Conservation (phyloP, 805 yeast genomes). For the Lachancea meyersii region DNA sequence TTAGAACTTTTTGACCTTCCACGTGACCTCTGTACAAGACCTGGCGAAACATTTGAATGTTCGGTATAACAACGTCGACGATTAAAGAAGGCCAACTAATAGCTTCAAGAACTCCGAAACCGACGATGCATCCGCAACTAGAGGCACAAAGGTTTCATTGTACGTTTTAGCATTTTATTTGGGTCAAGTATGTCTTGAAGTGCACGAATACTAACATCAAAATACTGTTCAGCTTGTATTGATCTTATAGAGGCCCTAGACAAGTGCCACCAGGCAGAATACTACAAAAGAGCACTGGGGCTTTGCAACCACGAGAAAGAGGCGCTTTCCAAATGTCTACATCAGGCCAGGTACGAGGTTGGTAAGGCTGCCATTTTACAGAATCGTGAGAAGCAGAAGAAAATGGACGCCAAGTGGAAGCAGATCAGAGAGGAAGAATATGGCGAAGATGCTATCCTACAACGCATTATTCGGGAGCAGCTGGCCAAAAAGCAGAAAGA, state of each 20-base stretch:
- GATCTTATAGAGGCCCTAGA: conserved; percentile 82
- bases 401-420: conserved; percentile 51
- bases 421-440: conserved; percentile 67
- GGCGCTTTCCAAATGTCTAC: conserved; percentile 72
- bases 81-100: no score
- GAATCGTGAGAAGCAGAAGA: conserved; percentile 51
- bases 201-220: neutral
- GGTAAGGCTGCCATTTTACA: conserved; percentile 48
- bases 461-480: conserved; percentile 55
- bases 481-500: conserved; percentile 33
- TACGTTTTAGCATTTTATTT: conserved; percentile 20
- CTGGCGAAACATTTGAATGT: no score
- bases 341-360: conserved; percentile 61
- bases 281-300: conserved; percentile 67
- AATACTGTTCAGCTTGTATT: conserved; percentile 56
- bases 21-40: no score
- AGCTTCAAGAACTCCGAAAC: no score
- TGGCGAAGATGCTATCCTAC: conserved; percentile 68
- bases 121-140: conserved; percentile 52
- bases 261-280: conserved; percentile 73
- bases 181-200: neutral
- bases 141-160: conserved; percentile 44
- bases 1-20: no score
- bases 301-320: conserved; percentile 79
- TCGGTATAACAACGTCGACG: no score